A percentile compares a stretch with the other conserved stretches of the same genome.
Conservation (phyloP, 2,329 filamentous ascomycete species). For the Colletotrichum caudatum region DNA sequence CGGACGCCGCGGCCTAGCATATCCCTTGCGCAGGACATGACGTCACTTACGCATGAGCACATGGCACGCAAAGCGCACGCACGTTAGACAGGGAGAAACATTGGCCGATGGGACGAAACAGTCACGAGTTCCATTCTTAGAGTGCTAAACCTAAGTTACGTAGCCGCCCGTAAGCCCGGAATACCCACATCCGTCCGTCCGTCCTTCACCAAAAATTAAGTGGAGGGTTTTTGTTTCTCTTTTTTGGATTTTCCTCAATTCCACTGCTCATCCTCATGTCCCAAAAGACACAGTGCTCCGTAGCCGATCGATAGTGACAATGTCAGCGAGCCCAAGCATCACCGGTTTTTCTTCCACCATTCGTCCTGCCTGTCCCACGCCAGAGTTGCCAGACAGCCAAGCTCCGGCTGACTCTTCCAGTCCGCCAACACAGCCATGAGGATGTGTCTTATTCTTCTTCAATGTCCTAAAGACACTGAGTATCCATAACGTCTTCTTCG, state of each 20-base stretch:
- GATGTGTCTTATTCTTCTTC: slow-evolving; percentile 9
- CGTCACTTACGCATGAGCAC: neutral
- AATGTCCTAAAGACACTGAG: slow-evolving; percentile 1
- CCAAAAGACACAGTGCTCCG: slow-evolving; percentile 37
- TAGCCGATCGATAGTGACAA: slow-evolving; percentile 30
- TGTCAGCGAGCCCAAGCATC: slow-evolving; percentile 40
- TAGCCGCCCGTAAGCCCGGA: slow-evolving; percentile 35
- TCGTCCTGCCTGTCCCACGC: slow-evolving; percentile 29
- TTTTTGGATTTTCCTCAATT: slow-evolving; percentile 8
- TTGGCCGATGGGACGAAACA: slow-evolving; percentile 36
- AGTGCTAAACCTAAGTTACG: slow-evolving; percentile 27
- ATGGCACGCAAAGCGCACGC: neutral
- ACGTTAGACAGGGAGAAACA: neutral
- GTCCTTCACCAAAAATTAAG: slow-evolving; percentile 30
- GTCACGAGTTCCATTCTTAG: slow-evolving; percentile 40
- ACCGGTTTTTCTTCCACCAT: neutral
- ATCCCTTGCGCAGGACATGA: neutral
- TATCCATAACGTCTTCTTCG: slow-evolving; percentile 22
- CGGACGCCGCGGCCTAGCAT: neutral
- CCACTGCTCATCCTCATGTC: slow-evolving; percentile 34
- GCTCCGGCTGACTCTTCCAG: slow-evolving; percentile 11
- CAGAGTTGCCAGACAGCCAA: slow-evolving; percentile 25
- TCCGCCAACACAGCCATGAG: slow-evolving; percentile 16
- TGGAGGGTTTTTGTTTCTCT: slow-evolving; percentile 4
- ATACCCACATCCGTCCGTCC: slow-evolving; percentile 26